Base-by-base conservation (phyloP, 345 rosid species). In the Boechera divaricarpa region DNA sequence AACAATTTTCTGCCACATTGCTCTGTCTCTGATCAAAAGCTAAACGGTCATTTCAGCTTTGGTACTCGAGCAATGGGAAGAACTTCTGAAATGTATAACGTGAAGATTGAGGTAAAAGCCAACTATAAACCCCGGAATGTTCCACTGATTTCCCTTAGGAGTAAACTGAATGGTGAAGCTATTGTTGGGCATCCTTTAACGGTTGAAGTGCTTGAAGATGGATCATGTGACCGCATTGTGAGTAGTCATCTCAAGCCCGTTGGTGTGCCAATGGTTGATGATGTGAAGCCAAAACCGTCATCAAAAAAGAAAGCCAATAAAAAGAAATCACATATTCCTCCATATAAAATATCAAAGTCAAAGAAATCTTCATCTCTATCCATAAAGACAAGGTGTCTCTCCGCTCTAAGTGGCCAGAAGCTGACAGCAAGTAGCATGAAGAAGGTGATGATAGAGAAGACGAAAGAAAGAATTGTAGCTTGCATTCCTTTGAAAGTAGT, bases 101-200 rank as follows among this genome's bases (percentile, higher is more conserved):
- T 95, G 55, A 79, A 86, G 80, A 84, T 92, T 28, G 91, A 86
- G 77, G 96, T 88, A 48, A 87, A 91, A 78, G 89, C 84, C 38
- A 79, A 77, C 82, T 87, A 86, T 58, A 83, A 82, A 79, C 92
- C 92, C 11, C 83, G 84, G 15, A 85, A 87, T 73, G 99, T 92
- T 65, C 99, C 98, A 0, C 55, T 95, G 77, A 91, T 95, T 74
- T 95, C 99, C 63, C 94, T 95, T 3, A 86, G 84, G 90, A 91
- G 98, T 80, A 92, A 87, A 83, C 48, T 86, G 78, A 86, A 88
- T 55, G 87, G 94, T 31, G 87, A 88, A 83, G 97, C 98, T 77
- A 91, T 95, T 57, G 63, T 87, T 9, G 99, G 99, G 35, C 93
- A 90, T 48, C 98, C 98, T 76, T 70, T 87, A 49, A 73, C 89